These are phyloP conservation scores for Spongispora temasekensis DNA, from an alignment of 1,284 basidiomycete species.

Conservation along the genomic window DNA sequence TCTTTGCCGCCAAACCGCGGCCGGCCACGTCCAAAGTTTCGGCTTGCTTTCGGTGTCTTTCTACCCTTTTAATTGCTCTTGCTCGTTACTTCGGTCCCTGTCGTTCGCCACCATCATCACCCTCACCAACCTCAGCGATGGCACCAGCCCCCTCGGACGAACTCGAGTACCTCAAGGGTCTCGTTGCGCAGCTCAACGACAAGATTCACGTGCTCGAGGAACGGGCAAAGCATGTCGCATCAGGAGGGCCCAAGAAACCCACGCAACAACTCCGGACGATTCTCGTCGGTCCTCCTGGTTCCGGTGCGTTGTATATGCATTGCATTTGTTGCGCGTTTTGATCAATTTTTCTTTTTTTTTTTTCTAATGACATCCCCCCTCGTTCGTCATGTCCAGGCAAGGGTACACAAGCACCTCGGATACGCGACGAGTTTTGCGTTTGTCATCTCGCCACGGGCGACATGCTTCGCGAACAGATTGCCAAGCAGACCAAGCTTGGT, in stretches of 20 bases:
- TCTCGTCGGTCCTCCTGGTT: slow-evolving; percentile 94
- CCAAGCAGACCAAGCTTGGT: slow-evolving; percentile 86
- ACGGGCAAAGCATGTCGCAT: slow-evolving; percentile 53
- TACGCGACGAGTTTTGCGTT: slow-evolving; percentile 91
- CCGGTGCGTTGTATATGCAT: too few species aligned
- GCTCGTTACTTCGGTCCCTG: not conserved
- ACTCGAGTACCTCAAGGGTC: slow-evolving; percentile 87
- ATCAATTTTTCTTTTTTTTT: too few species aligned
- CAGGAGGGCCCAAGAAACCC: slow-evolving; percentile 55
- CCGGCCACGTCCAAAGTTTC: too few species aligned
- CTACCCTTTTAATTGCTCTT: too few species aligned
- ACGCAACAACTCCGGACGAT: slow-evolving; percentile 87
- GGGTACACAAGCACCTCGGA: slow-evolving; percentile 95
- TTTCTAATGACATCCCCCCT: too few species aligned
- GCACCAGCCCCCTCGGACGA: slow-evolving; percentile 68
- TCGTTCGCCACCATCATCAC: slow-evolving; percentile 1
- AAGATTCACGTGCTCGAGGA: slow-evolving; percentile 77
- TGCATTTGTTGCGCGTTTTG: too few species aligned
- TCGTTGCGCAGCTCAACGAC: slow-evolving; percentile 79
- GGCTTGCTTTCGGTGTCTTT: too few species aligned
- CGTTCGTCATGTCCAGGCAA: slow-evolving; percentile 65
- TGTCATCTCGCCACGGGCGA: slow-evolving; percentile 99
- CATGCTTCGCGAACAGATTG: slow-evolving; percentile 95
- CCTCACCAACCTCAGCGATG: not conserved
- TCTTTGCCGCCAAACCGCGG: too few species aligned